Base-by-base conservation (phyloP, 2,329 filamentous ascomycete species). In the Fusarium tupiense region DNA sequence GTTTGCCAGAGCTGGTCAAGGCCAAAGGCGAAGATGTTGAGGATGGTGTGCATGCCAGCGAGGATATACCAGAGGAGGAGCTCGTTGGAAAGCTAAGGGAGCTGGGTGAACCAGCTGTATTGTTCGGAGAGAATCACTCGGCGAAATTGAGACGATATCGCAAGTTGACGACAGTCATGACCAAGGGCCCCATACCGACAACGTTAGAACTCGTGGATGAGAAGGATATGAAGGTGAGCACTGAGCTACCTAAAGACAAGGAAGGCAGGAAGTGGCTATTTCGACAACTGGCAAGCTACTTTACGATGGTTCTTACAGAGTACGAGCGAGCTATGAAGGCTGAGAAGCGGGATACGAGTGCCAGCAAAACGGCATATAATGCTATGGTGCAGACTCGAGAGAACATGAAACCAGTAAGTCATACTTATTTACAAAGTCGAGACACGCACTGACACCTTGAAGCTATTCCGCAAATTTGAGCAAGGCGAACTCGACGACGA, bases 261-360 rank as follows among this genome's bases (percentile, higher is more conserved):
- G 89, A 91, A 46, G 93, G 86, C 1, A 89, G 91, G 52, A 85
- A 88, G 50, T 95, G 93, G 82, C 85, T 99, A 46, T 96, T 93
- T 85, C 89, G 96, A 17, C 96, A 99, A 83, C 87, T 99, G 64
- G 94, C 93, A 26, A 96, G 94, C 56, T 99, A 98, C 86, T 98
- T 99, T 85, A 97, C 94, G 61, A 94, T 99, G 91, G 91, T 99
- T n/a, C 86, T 99, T 66, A 89, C 88, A 50, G 96, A 97, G 82
- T 99, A 97, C 92, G 91, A 95, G 77, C 81, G 85, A 46, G 95
- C 95, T 10, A 89, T 99, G 77, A 90, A 93, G 76, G 90, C 91
- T 69, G 85, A 89, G 79, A 85, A 83, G 76, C 82, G 82, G 35
- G 88, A 91, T 61, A 95, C 93, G 35, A 92, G 91, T 74, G 91